Base-by-base conservation (phyloP, 208 protist genomes). In the Herpetomonas samuelpessoai region DNA sequence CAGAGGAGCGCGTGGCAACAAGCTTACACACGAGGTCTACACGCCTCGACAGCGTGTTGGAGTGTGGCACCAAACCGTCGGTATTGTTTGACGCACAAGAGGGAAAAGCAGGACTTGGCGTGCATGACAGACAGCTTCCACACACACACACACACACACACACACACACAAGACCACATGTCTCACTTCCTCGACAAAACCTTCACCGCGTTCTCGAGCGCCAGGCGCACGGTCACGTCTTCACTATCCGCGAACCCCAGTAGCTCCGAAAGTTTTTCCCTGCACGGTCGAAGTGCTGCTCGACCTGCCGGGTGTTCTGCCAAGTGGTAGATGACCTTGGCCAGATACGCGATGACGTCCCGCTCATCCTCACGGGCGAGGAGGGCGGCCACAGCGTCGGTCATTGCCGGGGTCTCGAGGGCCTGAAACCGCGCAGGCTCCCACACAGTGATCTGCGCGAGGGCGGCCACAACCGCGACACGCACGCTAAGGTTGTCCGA, bases 401-500 rank as follows among this genome's bases (percentile, higher is more conserved):
- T 57, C 6, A 87, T 41, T 19, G 10, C 44, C 22, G 4, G 12
- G 68, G 58, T 14, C 48, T 91, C 79, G 19, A 86, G 71, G 24
- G 83, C 79, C 62, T 92, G 83, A 14, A 78, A 60, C 64, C 91
- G 91, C 25, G 81, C 85, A 4, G 72, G 59, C 58, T 92, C 88
- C 55, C 86, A 70, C 45, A 95, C 75, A 1, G 86, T 88, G 41
- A 92, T 74, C 53, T 92, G 85, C 41, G 85, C 88, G 18, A 84
- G 59, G 3, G 88, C 83, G 7, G 65, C 70, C 16, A 72, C 79
- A 12, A 89, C 74, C 1, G 76, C 66, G 16, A 86, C 84, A 7
- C 88, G 85, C 38, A 88, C 76, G 31, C 75, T 81, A 47, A 89
- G 60, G 62, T 91, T 85, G 1, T 74, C 52, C 57, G 91, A 68